Base-by-base conservation (phyloP, 2,329 filamentous ascomycete genomes). In the Aspergillus puulaauensis region DNA sequence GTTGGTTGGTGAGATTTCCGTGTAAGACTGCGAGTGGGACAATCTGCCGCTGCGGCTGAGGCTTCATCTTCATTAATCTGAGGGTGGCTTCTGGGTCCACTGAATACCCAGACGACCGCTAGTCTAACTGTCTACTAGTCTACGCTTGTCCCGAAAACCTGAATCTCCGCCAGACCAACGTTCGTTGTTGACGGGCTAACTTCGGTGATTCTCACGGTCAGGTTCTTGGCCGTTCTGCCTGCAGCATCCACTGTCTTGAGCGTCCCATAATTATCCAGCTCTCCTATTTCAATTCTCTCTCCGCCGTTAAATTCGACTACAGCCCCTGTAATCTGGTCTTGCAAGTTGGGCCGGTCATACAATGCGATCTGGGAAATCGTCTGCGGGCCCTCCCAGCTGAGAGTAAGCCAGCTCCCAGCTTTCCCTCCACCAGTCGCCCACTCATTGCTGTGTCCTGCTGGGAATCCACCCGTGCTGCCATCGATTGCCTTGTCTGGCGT, bases 121-220 rank as follows among this genome's bases (percentile, higher is more conserved):
- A n/a, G 35, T n/a, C 35, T 37, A 37, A 37, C 35, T 37, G 14
- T 37, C 12, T 37, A 37, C 15, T 37, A n/a, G 15, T 37, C 15
- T 24, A 33, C 19, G 24, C 40, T 33, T 15, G 35, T 12, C 31
- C 43, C 41, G 14, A 52, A 60, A n/a, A 57, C 54, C 21, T 54
- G 49, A 27, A 57, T 50, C 51, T 60, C 58, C 11, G 54, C 51
- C 19, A 60, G 46, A 3, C 58, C 58, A 23, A 52, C 54, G 24
- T 60, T 60, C 19, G 31, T 40, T 9, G 54, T 57, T 5, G 46
- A 57, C 5, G 50, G 41, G 23, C 50, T 60, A 15, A 60, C 51
- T 4, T 54, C 49, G 8, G 58, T 60, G 14, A 57, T 45, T 17
- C 24, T 60, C 12, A 60, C 35, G 3, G 50, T 45, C n/a, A 60